Base-by-base conservation (phyloP, 106 monocot species). In the Dendrobium officinale region DNA sequence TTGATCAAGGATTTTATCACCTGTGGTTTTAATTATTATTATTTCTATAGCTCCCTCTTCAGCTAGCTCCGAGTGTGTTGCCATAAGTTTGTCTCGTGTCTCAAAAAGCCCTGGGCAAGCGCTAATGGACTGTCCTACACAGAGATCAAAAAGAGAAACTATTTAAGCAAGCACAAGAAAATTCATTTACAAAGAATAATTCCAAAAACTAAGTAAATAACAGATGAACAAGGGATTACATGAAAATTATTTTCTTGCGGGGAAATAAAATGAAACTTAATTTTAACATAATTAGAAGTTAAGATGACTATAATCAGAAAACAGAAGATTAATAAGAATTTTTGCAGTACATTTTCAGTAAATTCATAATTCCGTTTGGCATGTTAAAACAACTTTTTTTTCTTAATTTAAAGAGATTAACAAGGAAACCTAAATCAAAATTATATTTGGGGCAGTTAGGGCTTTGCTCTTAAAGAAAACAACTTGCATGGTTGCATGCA, bases 101-200 rank as follows among this genome's bases (percentile, higher is more conserved):
- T 98, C 94, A 41, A 95, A 84, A 5, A 94, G n/a, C n/a, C 98
- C 81, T 98, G 98, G 49, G 98, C 98, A 74, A 98, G 92, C 51
- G 98, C 98, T 86, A 98, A 85, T 80, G 98, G 98, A 82, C 98
- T 98, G 98, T 87, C 92, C 91, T 89, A 98, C 77, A 88, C 41
- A 77, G 67, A 77, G 17, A 88, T 42, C 64, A 74, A 51, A 55
- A 77, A 54, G 22, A 75, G 22, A 75, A 75, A 74, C 33, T 43
- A 74, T 44, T 74, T 17, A 72, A 26, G 13, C 72, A 33, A 26
- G 72, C 16, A 72, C 64, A 31, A 72, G 15, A 70, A 73, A 70
- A 58, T 72, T 54, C 9, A 78, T 17, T 72, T 72, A 26, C 16
- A 3, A 33, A 37, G 33, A 72, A 72, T 13, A 72, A 24, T n/a